Percentiles rank a stretch among this genome's conserved stretches.
phyloP scores from a whole-genome alignment of 1,284 basidiomycete species.

The Moesziomyces antarcticus region DNA sequence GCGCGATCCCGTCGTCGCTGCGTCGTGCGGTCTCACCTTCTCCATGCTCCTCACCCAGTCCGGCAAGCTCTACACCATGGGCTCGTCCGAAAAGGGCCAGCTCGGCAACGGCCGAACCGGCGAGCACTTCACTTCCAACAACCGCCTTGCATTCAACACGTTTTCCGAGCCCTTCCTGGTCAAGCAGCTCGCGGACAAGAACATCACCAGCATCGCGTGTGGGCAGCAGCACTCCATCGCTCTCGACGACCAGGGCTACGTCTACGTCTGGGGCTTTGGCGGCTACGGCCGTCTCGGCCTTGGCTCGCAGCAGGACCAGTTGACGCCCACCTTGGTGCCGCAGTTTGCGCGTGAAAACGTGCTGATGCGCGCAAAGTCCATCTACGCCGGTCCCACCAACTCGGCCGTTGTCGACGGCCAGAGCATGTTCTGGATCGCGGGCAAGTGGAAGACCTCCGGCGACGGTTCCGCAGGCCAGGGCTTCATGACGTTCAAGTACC shows the following conservation, averaged over 20 bases:
- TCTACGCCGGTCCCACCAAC: constrained; percentile 84
- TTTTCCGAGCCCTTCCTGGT: constrained; percentile 75
- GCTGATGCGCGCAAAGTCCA: constrained; percentile 74
- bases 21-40: constrained; percentile 83
- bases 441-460: constrained; percentile 87
- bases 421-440: constrained; percentile 77
- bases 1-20: constrained; percentile 77
- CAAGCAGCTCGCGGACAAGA: constrained; percentile 76
- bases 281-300: constrained; percentile 70
- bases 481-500: constrained; percentile 53
- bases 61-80: constrained; percentile 86
- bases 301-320: constrained; percentile 83
- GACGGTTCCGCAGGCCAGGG: constrained; percentile 74
- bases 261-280: constrained; percentile 73
- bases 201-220: constrained; percentile 82
- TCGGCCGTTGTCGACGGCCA: constrained; percentile 86
- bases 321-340: constrained; percentile 55
- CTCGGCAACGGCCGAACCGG: constrained; percentile 90
- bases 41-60: constrained; percentile 81
- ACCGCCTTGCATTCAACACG: constrained; percentile 84
- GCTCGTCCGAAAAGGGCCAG: constrained; percentile 91
- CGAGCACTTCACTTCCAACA: constrained; percentile 84
- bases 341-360: constrained; percentile 71
- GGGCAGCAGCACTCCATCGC: constrained; percentile 88
- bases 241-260: constrained; percentile 78